phyloP scores from a whole-genome alignment of 345 rosid species.

The Psidium friedrichsthalianum region DNA sequence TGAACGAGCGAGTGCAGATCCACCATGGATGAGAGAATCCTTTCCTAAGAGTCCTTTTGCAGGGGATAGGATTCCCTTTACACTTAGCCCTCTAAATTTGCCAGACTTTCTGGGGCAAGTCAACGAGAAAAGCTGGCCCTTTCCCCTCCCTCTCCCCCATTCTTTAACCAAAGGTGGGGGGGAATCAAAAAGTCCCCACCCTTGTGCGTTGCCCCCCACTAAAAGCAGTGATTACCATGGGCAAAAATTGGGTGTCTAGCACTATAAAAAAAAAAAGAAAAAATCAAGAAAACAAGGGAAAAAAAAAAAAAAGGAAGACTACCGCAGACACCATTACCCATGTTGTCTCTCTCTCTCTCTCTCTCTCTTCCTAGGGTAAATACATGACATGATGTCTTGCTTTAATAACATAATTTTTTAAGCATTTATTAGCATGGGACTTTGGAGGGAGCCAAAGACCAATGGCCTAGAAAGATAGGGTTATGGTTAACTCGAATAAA shows the following conservation, averaged over 20 bases:
- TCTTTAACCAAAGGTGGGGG: background rate
- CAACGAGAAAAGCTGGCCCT: conserved; percentile 47
- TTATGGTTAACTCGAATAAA: background rate
- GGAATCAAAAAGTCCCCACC: conserved; percentile 1
- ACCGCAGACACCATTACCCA: background rate
- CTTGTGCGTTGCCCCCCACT: conserved; percentile 37
- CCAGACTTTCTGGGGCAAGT: conserved; percentile 55
- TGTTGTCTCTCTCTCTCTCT: background rate
- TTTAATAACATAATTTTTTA: background rate
- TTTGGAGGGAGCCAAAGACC: background rate
- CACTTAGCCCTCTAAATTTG: conserved; percentile 23
- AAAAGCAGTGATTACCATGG: conserved; percentile 6
- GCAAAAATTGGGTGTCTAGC: background rate
- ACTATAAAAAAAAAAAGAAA: background rate
- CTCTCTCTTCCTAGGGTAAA: background rate
- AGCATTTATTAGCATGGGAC: background rate
- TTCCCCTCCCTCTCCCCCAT: background rate
- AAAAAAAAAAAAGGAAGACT: background rate
- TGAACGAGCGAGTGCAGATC: conserved; percentile 29
- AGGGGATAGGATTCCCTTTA: conserved; percentile 39
- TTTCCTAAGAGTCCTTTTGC: conserved; percentile 4
- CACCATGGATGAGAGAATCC: conserved; percentile 22
- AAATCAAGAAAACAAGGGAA: background rate
- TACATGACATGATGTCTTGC: background rate
- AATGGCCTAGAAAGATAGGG: background rate